phyloP scores from a whole-genome alignment of 2,329 filamentous ascomycete genomes.

The Fusarium annulatum region DNA sequence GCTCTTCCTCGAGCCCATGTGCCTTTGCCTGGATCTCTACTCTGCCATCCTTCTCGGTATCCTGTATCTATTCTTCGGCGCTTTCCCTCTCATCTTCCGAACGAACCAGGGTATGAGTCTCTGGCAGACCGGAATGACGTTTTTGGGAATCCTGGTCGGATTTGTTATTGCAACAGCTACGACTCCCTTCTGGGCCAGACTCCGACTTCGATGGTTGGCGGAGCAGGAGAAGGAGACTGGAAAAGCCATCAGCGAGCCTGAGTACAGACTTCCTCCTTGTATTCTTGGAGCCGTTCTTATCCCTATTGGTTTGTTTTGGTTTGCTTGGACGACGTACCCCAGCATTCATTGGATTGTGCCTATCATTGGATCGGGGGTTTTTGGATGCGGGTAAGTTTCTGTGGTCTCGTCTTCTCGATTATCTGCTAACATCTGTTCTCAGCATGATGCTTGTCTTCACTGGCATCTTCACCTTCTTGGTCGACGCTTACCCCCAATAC shows the following conservation, averaged over 20 bases:
- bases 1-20: conserved; percentile 82
- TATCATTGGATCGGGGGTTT: conserved; percentile 26
- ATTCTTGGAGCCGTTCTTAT: conserved; percentile 28
- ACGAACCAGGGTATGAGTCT: conserved; percentile 77
- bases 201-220: neutral
- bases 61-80: conserved; percentile 86
- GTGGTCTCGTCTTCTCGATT: too few species aligned
- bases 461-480: conserved; percentile 35
- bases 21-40: conserved; percentile 78
- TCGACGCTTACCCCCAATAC: conserved; percentile 35
- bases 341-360: conserved; percentile 34
- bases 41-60: conserved; percentile 85
- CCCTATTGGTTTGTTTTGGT: conserved; percentile 31
- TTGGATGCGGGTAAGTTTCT: conserved; percentile 33
- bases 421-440: too few species aligned
- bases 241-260: conserved; percentile 15
- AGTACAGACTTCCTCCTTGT: conserved; percentile 20
- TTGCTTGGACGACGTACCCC: conserved; percentile 26
- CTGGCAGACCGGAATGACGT: conserved; percentile 59
- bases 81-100: conserved; percentile 81
- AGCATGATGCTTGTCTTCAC: conserved; percentile 22
- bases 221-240: conserved; percentile 24
- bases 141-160: conserved; percentile 29
- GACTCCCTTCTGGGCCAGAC: conserved; percentile 26
- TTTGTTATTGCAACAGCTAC: neutral